Percentiles rank a stretch among this genome's conserved stretches.
phyloP scores from a whole-genome alignment of 345 rosid species.

The Rhodomyrtus tomentosa region DNA sequence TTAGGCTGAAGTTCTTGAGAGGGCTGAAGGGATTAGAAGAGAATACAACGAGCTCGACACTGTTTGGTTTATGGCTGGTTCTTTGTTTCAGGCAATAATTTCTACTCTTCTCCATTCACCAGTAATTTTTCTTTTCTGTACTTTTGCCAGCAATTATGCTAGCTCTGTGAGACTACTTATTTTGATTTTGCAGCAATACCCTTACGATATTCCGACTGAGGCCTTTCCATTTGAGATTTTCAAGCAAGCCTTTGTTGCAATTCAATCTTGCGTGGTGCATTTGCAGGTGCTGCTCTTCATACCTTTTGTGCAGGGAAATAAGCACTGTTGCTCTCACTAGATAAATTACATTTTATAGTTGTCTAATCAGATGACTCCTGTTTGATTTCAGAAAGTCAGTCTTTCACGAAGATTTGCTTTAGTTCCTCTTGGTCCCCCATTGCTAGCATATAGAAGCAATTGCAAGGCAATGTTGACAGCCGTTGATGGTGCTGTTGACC shows the following conservation, averaged over 20 bases:
- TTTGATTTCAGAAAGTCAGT: constrained; percentile 72
- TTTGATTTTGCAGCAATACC: constrained; percentile 76
- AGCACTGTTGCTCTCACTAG: neutral
- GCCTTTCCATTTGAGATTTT: constrained; percentile 90
- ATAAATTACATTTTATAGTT: neutral
- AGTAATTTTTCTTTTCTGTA: neutral
- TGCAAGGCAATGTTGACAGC: constrained; percentile 93
- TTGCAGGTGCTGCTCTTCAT: constrained; percentile 42
- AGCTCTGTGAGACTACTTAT: neutral
- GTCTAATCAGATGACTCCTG: neutral
- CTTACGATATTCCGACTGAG: constrained; percentile 92
- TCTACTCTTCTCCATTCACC: neutral
- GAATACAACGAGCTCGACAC: constrained; percentile 94
- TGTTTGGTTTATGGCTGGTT: constrained; percentile 99
- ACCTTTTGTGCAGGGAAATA: neutral
- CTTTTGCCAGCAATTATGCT: neutral
- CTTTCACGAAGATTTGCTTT: constrained; percentile 95
- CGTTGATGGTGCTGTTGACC: constrained; percentile 72
- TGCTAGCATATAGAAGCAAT: constrained; percentile 83
- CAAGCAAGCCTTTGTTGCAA: constrained; percentile 92
- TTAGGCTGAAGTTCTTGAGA: constrained; percentile 80
- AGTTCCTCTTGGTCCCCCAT: constrained; percentile 98
- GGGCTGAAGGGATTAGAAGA: constrained; percentile 86
- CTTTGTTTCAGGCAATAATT: constrained; percentile 78
- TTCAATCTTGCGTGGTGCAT: constrained; percentile 98